Evolutionary conservation across 2,329 filamentous ascomycete species (phyloP).

Genomic region (Ophiognomonia clavigignenti-juglandacearum): DNA sequence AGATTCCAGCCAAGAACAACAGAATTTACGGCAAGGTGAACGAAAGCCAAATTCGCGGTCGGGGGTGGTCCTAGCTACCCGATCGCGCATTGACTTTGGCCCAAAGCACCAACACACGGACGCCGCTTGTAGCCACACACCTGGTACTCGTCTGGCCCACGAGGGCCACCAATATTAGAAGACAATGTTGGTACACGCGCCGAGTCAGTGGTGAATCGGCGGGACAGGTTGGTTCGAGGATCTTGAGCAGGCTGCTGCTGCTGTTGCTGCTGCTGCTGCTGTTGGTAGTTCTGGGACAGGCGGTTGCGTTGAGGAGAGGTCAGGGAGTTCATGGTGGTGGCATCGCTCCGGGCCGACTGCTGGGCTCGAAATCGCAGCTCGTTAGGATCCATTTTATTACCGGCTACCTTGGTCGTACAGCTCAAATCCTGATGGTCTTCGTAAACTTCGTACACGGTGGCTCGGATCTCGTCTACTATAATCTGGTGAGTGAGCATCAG

Average conservation of each 20-base stretch:
- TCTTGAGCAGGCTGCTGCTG: constrained; percentile 48
- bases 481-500: constrained; percentile 19
- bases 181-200: constrained; percentile 73
- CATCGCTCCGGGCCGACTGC: constrained; percentile 72
- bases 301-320: constrained; percentile 70
- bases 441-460: constrained; percentile 34
- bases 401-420: background rate
- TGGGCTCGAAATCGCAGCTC: constrained; percentile 74
- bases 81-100: constrained; percentile 7
- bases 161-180: constrained; percentile 50
- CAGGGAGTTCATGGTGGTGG: constrained; percentile 68
- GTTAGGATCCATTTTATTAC: constrained; percentile 50
- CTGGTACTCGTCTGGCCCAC: constrained; percentile 43
- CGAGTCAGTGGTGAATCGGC: constrained; percentile 91
- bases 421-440: background rate
- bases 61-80: background rate
- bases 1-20: background rate
- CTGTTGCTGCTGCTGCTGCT: background rate
- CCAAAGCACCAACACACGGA: constrained; percentile 8
- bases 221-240: constrained; percentile 71
- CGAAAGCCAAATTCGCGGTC: background rate
- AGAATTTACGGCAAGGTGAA: background rate
- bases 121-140: constrained; percentile 10
- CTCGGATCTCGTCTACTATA: constrained; percentile 32
- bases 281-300: constrained; percentile 47